Conservation (phyloP, 768 basidiomycete species). For the Tremella fuciformis region DNA sequence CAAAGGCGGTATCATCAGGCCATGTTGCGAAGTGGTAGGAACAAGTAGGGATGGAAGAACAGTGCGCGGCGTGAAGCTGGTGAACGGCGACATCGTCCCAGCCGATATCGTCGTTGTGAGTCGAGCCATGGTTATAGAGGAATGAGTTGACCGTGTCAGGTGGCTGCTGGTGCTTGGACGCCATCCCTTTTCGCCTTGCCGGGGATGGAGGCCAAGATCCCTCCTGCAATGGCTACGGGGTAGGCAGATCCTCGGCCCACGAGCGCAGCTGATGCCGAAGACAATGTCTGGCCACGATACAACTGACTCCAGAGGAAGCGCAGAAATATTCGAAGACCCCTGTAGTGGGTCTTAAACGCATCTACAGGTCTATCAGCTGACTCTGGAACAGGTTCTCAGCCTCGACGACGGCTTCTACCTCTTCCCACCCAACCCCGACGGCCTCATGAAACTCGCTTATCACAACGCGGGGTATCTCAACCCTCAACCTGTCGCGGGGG, state of each 20-base stretch:
- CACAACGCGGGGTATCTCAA: slow-evolving; percentile 69
- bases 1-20: slow-evolving; percentile 62
- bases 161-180: slow-evolving; percentile 58
- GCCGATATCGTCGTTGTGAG: slow-evolving; percentile 59
- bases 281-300: slow-evolving; percentile 73
- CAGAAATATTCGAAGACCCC: slow-evolving; percentile 59
- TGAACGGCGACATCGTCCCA: slow-evolving; percentile 57
- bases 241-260: slow-evolving; percentile 41
- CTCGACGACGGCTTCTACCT: slow-evolving; percentile 72
- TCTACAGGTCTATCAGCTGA: not conserved
- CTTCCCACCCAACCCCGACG: slow-evolving; percentile 59
- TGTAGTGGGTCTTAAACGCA: slow-evolving; percentile 33
- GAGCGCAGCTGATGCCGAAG: slow-evolving; percentile 53
- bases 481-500: slow-evolving; percentile 13
- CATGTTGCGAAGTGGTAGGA: slow-evolving; percentile 61
- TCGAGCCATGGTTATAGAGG: not conserved
- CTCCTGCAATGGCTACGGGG: slow-evolving; percentile 75
- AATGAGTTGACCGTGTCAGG: slow-evolving; percentile 2
- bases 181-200: slow-evolving; percentile 69
- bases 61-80: slow-evolving; percentile 62
- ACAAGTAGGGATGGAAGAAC: slow-evolving; percentile 53
- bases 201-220: slow-evolving; percentile 51
- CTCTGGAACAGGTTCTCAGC: slow-evolving; percentile 61
- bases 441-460: slow-evolving; percentile 71
- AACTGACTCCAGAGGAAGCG: slow-evolving; percentile 69